A percentile compares a stretch with the other conserved stretches of the same genome.
phyloP scores from a whole-genome alignment of 768 basidiomycete species.

The Lactarius evosmus region DNA sequence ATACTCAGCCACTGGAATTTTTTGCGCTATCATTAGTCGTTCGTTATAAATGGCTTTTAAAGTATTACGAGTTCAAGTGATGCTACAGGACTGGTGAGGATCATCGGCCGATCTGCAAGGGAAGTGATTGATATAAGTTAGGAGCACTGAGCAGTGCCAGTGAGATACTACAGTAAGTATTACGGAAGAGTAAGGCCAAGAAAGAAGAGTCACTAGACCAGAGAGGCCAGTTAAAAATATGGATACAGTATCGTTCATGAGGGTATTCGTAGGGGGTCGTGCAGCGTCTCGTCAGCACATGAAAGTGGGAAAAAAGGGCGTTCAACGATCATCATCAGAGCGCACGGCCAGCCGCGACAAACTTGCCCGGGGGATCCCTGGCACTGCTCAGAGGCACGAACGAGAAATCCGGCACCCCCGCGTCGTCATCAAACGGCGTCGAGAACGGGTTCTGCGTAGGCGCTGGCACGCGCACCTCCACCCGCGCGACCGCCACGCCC shows the following conservation, averaged over 20 bases:
- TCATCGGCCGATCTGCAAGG: neutral
- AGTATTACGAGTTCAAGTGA: neutral
- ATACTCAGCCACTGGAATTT: too few relatives aligned
- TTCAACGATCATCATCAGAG: constrained; percentile 7
- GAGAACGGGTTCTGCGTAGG: constrained; percentile 58
- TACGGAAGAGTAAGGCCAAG: neutral
- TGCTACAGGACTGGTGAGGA: neutral
- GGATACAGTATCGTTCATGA: constrained; percentile 2
- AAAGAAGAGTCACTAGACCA: neutral
- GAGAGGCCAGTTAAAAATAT: neutral
- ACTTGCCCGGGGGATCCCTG: neutral
- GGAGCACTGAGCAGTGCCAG: neutral
- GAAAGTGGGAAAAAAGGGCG: too few relatives aligned
- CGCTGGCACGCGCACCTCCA: constrained; percentile 36
- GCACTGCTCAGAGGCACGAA: constrained; percentile 8
- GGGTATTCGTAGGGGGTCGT: neutral
- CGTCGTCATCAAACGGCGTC: constrained; percentile 78
- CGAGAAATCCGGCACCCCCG: constrained; percentile 17
- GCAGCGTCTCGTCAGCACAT: neutral
- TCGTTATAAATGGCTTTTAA: neutral
- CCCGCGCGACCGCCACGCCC: constrained; percentile 40
- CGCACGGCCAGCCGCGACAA: constrained; percentile 16
- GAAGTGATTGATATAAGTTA: neutral
- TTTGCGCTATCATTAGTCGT: too few relatives aligned
- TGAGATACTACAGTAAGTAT: neutral